Base-by-base conservation (phyloP, 331 rosid species). In the Pyracantha coccinea region DNA sequence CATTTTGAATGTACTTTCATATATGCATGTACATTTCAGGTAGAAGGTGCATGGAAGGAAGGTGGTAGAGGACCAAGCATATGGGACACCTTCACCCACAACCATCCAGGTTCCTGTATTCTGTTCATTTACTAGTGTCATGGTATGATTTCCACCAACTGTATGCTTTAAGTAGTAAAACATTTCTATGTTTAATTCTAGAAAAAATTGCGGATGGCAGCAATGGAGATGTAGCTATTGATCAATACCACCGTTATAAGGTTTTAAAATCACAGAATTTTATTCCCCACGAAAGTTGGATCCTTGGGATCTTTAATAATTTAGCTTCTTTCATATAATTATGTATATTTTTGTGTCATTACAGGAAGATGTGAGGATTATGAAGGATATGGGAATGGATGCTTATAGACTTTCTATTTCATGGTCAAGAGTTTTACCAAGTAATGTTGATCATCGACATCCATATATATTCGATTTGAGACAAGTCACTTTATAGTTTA, bases 361-460 rank as follows among this genome's bases (percentile, higher is more conserved):
- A 4, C 64, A 83, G 86, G 81, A 79, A 35, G 86, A 83, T 72
- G 83, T 79, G 59, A 45, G 38, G 16, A 75, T 79, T 12, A 78
- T 77, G 85, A 74, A 77, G 64, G 54, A 77, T 2, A 68, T 78
- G 79, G 61, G 29, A 11, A 15, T 79, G 69, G 86, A 83, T 75
- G 86, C 86, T 2, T 83, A 75, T 33, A 69, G 83, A 27, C 79
- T 79, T 33, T 79, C 83, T 20, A 83, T 83, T 67, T 83, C 83
- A 25, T 83, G 83, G 84, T 29, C 81, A 11, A 28, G 83, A 72
- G 35, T 83, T 38, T 61, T 83, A 45, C 77, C 81, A 66, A 76
- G 86, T 79, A 75, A 79, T 68, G 61, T 60, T 7, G 4, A 32
- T 32, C 35, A 32, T 32, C 35, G 35, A 32, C 8, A 32, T 32